A percentile compares a stretch with the other conserved stretches of the same genome.
Evolutionary conservation across 2,329 filamentous ascomycete genomes (phyloP).

Genomic region (Chaetomium sp.): DNA sequence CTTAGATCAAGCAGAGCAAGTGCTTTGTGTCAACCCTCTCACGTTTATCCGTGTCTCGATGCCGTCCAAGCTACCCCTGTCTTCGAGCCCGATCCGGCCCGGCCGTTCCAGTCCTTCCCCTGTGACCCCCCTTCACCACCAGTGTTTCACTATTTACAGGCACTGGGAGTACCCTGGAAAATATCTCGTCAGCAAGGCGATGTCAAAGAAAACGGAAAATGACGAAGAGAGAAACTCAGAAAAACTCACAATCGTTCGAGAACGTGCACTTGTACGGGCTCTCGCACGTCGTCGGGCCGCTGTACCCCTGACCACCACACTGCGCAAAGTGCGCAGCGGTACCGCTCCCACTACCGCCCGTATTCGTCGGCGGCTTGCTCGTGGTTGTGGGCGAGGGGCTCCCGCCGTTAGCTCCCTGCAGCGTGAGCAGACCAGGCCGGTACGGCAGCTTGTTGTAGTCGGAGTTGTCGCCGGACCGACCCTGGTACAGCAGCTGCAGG

Average conservation of each 20-base stretch:
- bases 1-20: no score
- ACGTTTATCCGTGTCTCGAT: no score
- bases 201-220: not conserved
- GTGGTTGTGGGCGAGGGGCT: not conserved
- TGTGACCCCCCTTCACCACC: not conserved
- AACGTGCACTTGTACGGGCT: constrained; percentile 21
- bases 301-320: constrained; percentile 23
- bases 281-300: constrained; percentile 20
- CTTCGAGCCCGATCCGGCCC: no score
- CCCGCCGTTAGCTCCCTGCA: constrained; percentile 23
- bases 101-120: no score
- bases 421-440: constrained; percentile 48
- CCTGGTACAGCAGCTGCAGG: constrained; percentile 59
- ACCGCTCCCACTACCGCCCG: not conserved
- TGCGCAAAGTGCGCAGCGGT: constrained; percentile 20
- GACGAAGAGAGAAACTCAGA: not conserved
- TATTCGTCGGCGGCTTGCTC: no score
- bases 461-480: constrained; percentile 35
- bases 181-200: not conserved
- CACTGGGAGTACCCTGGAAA: not conserved
- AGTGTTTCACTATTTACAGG: not conserved
- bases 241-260: constrained; percentile 13
- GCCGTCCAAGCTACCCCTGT: no score
- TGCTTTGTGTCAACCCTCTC: no score
- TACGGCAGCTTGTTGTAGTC: constrained; percentile 50